Conservation (phyloP, 352 stramenopile species). For the Globisporangium middletonii region DNA sequence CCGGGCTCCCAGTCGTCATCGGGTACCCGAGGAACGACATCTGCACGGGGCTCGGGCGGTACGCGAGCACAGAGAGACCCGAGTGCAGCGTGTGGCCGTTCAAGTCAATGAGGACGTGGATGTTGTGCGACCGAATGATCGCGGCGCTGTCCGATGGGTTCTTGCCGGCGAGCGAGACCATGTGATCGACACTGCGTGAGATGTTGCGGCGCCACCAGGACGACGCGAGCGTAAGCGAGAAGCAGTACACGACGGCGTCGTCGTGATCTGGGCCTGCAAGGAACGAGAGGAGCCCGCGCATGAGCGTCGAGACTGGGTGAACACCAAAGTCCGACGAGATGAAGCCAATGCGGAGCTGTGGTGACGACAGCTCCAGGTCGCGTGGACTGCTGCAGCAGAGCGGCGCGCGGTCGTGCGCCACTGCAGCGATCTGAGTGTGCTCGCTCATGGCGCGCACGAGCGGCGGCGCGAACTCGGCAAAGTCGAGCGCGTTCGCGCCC, state of each 20-base stretch:
- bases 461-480: conserved; percentile 27
- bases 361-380: conserved; percentile 18
- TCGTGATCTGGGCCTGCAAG: conserved; percentile 26
- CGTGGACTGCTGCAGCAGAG: conserved; percentile 8
- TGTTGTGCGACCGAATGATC: conserved; percentile 39
- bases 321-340: conserved; percentile 81
- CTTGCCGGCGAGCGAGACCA: conserved; percentile 61
- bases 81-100: conserved; percentile 83
- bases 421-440: background rate
- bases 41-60: conserved; percentile 62
- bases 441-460: conserved; percentile 21
- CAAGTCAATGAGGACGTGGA: conserved; percentile 79
- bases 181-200: conserved; percentile 50
- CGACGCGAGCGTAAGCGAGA: conserved; percentile 40
- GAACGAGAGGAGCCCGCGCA: conserved; percentile 56
- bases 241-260: conserved; percentile 55
- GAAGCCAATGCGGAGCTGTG: conserved; percentile 52
- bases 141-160: conserved; percentile 38
- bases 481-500: conserved; percentile 36
- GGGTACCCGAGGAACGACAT: conserved; percentile 74
- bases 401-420: background rate
- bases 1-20: conserved; percentile 51
- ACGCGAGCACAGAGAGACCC: conserved; percentile 53
- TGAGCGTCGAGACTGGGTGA: conserved; percentile 64
- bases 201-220: conserved; percentile 86